Base-by-base conservation (phyloP, 345 rosid genomes). In the Eucalyptus urophylla region DNA sequence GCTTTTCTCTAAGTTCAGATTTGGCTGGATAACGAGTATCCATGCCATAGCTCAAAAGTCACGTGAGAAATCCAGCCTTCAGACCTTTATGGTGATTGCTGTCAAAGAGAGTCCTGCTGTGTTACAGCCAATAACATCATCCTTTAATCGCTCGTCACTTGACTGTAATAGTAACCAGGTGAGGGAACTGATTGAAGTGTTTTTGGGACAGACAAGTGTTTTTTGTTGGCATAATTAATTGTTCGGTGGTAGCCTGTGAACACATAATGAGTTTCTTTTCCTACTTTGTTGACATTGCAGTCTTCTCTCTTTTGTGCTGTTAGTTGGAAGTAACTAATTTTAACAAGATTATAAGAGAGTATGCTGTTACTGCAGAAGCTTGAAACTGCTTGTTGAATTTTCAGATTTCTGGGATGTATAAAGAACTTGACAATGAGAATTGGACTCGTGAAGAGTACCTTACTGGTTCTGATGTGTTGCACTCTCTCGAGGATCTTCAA, bases 391-490 rank as follows among this genome's bases (percentile, higher is more conserved):
- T 86, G 53, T 86, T 92, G 44, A 83, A 86, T 88, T 91, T 94
- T 88, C 93, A 97, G 99, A 95, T 92, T 51, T 86, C 91, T 86
- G 99, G 97, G 88, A 94, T 97, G 91, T 89, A 67, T 90, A 94
- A 95, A 92, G 99, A 96, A 90, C 93, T 97, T 50, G 95, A 94
- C 88, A 93, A 88, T 87, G 99, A 97, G 94, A 96, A 97, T 90
- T 89, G 76, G 88, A 91, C 95, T 90, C 98, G 99, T 90, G 92
- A 62, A 88, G 94, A 95, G 85, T 94, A 94, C 90, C 94, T 91
- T 86, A 90, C 90, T 89, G 97, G 97, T 72, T 92, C 95, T 89
- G 97, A 96, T 88, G 86, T 95, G 88, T 76, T 93, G 88, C 95
- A 95, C 93, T 93, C 99, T 54, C 94, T 96, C 43, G 97, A 97